Base-by-base conservation (phyloP, 306 rosid species). In the Cucumis hystrix region DNA sequence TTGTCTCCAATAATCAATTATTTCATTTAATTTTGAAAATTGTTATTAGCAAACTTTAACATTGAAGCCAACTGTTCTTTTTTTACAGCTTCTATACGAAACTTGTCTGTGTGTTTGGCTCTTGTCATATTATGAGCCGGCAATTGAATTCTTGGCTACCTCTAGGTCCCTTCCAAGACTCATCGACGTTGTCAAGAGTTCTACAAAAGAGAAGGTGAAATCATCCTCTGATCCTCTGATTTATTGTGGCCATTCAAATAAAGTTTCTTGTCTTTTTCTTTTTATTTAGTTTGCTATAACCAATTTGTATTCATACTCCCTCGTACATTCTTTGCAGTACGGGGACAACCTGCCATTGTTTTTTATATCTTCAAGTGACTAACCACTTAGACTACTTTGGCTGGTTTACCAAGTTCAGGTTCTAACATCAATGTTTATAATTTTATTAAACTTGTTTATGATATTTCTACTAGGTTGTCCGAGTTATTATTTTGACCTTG, bases 81-180 rank as follows among this genome's bases (percentile, higher is more conserved):
- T 74, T 91, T 83, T 16, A 68, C 93, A 96, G 99, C 91, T 96
- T 76, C 97, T 96, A 64, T 96, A 96, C 76, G 98, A 96, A 83
- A 92, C 99, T 1, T 92, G 98, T 82, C 91, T 96, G 45, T 96
- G 99, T 76, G 72, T 96, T 67, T 96, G 99, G 99, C 97, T 92
- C 79, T 85, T 96, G 59, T 96, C 99, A 82, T 96, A 87, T 83
- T 91, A 87, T 81, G 99, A 96, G 79, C 98, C 99, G 17, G 99
- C 98, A 11, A 88, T 96, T 78, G 99, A 92, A 77, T 92, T 80
- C 83, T 71, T 96, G 90, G 97, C 99, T 83, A 91, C 94, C 79
- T 91, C 99, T 72, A 89, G 97, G 83, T 68, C 98, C 80, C 93
- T 96, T 83, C 96, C 97, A 1, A 90, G 92, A 73, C 98, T 96